Base-by-base conservation (phyloP, 148 eudicot species). In the Silene latifolia region DNA sequence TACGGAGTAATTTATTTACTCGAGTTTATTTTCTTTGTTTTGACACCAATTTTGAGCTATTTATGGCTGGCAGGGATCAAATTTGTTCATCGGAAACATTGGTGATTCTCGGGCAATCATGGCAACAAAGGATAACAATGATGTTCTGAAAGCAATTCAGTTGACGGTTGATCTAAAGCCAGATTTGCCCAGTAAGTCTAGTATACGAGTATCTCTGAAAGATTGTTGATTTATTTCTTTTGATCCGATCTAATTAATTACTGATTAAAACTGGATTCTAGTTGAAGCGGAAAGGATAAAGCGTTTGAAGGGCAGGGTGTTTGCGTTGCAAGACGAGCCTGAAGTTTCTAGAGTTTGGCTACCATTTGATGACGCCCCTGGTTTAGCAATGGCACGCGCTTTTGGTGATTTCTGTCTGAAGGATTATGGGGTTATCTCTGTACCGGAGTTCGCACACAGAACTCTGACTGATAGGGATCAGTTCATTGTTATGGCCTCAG, bases 371-470 rank as follows among this genome's bases (percentile, higher is more conserved):
- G 94, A 96, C 87, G 99, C 99, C 68, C 99, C 99, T 78, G 98
- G 99, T 71, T 82, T 96, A 79, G 99, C 99, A 71, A 96, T 96
- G 99, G 99, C 99, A 54, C 91, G 99, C 67, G 99, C 99, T 75
- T 96, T 96, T 80, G 99, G 99, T 48, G 99, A 96, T 76, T 96
- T 92, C 63, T 96, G 99, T 78, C 78, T 96, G 77, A 96, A 96
- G 86, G 98, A 96, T 53, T 96, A 90, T 78, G 99, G 99, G 19
- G 99, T 96, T 58, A 92, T 96, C 67, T 96, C 94, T 60, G 86
- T 92, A 68, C 99, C 98, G 21, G 99, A 96, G 78, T 87, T 96
- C 61, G 74, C 92, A 59, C 97, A 90, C 73, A 78, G 88, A 76
- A 76, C 67, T n/a, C 91, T 96, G 48, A 96, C 89, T 8, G 97